Conservation (phyloP, 164 flowering plant genomes). For the Magnolia kwangsiensis region DNA sequence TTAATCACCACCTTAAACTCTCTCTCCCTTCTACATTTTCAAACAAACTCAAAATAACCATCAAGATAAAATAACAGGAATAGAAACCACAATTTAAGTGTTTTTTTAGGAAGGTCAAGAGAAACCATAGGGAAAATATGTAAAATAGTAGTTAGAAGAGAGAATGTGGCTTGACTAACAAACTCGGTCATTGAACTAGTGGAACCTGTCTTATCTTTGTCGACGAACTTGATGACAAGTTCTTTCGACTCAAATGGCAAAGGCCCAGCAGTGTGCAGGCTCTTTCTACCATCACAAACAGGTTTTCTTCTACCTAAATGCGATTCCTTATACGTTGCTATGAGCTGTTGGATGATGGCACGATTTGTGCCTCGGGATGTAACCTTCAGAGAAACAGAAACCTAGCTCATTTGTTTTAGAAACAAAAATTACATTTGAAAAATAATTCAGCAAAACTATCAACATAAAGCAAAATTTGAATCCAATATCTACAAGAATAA, state of each 20-base stretch:
- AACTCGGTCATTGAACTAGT: conserved; percentile 24
- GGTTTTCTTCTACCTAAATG: conserved; percentile 38
- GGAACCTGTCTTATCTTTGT: conserved; percentile 29
- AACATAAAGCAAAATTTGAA: too few species aligned
- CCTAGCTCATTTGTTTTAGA: too few species aligned
- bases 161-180: not conserved
- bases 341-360: conserved; percentile 36
- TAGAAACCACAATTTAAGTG: not conserved
- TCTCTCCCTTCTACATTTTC: too few species aligned
- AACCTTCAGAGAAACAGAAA: conserved; percentile 62
- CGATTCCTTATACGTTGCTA: conserved; percentile 15
- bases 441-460: too few species aligned
- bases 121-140: not conserved
- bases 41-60: not conserved
- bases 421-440: too few species aligned
- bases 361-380: conserved; percentile 43
- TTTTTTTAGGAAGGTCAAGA: not conserved
- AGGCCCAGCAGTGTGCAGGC: conserved; percentile 57
- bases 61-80: too few species aligned
- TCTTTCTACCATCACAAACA: too few species aligned
- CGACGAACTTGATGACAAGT: conserved; percentile 39
- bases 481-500: too few species aligned
- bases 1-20: too few species aligned
- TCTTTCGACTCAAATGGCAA: conserved; percentile 59
- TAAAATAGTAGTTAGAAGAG: too few species aligned